Base-by-base conservation (phyloP, 208 protist genomes). In the Willaertia magna region DNA sequence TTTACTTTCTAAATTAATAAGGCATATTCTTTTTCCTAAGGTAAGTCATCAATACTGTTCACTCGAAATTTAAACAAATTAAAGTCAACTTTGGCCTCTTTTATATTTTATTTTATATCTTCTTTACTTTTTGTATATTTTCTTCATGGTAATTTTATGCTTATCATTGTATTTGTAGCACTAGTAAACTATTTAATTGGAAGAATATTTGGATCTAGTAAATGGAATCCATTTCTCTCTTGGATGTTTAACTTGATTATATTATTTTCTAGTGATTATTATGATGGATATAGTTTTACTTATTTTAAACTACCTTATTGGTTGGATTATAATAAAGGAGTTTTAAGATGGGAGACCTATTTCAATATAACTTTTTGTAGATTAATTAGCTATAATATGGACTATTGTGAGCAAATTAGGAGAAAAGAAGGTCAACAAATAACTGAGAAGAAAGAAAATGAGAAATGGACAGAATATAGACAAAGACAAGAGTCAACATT, bases 361-460 rank as follows among this genome's bases (percentile, higher is more conserved):
- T 88, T 90, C 2, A 91, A 91, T 48, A 85, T 91, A 46, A 16
- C 26, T 4, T 85, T 88, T 42, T 52, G 44, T n/a, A 46, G 88
- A 75, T 18, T 91, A 7, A 87, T 91, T 55, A 51, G 22, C 9
- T 79, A 90, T 87, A 42, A 89, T 84, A 78, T 40, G 52, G 16
- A 76, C 59, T 76, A 49, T 78, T 44, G 11, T 46, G 16, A 67
- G 9, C 55, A 67, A 34, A 9, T 67, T 34, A 1, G 22, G 34
- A 67, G n/a, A 9, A 49, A 30, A 26, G 2, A 1, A 9, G 26
- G 26, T 34, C 51, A 42, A 4, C 1, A 4, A 40, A 40, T 67
- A 0, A 12, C 52, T 85, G 6, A 11, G 14, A 42, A 48, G 7
- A 52, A 47, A 51, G 48, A 46, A 26, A 16, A 48, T 30, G 42